phyloP scores from a whole-genome alignment of 225 moss, liverwort and hornwort species.

The Marchantia paleacea region DNA sequence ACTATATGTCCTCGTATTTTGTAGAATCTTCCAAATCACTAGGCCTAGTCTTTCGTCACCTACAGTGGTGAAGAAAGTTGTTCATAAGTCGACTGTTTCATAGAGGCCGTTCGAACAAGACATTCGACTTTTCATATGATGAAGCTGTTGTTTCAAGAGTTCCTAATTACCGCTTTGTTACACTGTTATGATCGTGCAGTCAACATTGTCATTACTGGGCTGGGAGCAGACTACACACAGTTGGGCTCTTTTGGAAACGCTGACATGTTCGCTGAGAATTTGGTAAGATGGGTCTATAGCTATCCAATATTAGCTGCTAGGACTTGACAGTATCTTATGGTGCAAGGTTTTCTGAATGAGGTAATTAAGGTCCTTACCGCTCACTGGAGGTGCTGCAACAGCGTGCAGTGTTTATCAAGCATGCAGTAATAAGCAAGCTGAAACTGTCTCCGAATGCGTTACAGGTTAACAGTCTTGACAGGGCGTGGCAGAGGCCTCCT shows the following conservation, averaged over 20 bases:
- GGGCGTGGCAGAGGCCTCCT: constrained; percentile 85
- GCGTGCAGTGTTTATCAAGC: not conserved
- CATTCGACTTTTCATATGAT: not conserved
- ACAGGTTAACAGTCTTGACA: constrained; percentile 94
- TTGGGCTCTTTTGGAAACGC: constrained; percentile 88
- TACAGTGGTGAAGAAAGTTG: no score
- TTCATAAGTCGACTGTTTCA: no score
- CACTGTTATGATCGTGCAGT: constrained; percentile 37
- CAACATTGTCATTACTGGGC: constrained; percentile 82
- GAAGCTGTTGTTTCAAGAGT: not conserved
- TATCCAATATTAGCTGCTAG: not conserved
- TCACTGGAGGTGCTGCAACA: not conserved
- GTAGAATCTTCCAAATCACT: not conserved
- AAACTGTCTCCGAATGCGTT: not conserved
- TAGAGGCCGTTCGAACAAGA: not conserved
- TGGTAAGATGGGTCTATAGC: constrained; percentile 46
- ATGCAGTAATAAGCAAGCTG: no score
- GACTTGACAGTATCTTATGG: not conserved
- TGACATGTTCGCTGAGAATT: constrained; percentile 83
- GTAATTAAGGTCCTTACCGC: not conserved
- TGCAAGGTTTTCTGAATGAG: not conserved
- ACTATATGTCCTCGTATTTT: not conserved
- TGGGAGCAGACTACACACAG: constrained; percentile 84
- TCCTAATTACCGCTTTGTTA: not conserved
- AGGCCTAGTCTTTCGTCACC: not conserved